Percentiles rank a stretch among this genome's conserved stretches.
These are phyloP conservation scores for Pseudisothecium myosuroides DNA, from an alignment of 225 moss, liverwort and hornwort species.

Conservation along the genomic window DNA sequence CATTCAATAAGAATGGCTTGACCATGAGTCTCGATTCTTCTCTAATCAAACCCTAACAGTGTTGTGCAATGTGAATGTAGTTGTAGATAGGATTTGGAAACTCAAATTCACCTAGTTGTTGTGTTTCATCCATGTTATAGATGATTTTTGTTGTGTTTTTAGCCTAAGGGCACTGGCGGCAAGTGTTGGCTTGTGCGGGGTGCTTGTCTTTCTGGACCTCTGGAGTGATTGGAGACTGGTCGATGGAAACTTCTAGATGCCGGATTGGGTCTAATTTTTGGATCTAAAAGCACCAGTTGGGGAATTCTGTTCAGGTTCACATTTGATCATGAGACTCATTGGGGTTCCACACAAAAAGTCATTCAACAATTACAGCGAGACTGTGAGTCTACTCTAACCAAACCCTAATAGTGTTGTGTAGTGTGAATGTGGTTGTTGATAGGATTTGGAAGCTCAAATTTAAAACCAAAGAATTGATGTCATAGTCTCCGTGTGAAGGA, in stretches of 20 bases:
- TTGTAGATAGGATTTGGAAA: too few relatives aligned
- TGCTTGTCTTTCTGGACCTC: not conserved
- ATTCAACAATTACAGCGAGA: not conserved
- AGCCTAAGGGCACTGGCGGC: not conserved
- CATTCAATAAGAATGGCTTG: too few relatives aligned
- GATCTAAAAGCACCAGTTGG: not conserved
- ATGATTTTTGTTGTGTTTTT: not conserved
- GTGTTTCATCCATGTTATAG: not conserved
- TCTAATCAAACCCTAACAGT: too few relatives aligned
- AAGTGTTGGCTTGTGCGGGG: not conserved
- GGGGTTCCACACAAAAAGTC: not conserved
- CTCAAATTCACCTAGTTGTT: not conserved
- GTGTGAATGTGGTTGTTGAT: not conserved
- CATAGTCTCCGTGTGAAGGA: rapidly evolving
- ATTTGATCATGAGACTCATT: not conserved
- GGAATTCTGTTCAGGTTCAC: not conserved
- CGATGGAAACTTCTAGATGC: not conserved
- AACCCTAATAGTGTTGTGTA: not conserved
- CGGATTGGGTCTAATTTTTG: not conserved
- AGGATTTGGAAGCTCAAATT: not conserved
- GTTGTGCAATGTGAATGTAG: too few relatives aligned
- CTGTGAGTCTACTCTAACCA: not conserved
- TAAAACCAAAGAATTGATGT: rapidly evolving
- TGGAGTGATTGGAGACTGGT: not conserved
- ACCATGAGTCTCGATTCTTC: too few relatives aligned